phyloP scores from a whole-genome alignment of 192 early-diverging fungal genomes.

The Funneliformis mosseae region DNA sequence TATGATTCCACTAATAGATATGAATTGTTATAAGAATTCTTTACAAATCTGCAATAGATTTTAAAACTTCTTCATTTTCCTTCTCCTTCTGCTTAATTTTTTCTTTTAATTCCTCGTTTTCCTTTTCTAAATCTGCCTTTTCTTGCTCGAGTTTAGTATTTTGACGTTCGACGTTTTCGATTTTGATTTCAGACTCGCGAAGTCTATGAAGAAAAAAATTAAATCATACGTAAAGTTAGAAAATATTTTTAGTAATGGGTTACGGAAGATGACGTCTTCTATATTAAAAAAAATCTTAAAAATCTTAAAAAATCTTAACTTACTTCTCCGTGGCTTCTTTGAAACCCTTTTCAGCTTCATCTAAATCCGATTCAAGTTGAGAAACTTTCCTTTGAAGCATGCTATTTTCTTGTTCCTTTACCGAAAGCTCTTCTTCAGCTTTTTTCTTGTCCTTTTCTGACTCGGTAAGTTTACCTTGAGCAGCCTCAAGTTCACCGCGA shows the following conservation, averaged over 20 bases:
- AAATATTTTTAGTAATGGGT: too few relatives aligned
- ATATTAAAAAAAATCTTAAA: too few relatives aligned
- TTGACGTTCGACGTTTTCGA: neutral
- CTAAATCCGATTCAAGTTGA: neutral
- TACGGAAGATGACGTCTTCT: neutral
- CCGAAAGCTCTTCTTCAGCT: neutral
- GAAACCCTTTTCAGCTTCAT: neutral
- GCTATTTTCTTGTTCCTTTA: neutral
- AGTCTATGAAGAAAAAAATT: neutral
- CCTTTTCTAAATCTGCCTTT: neutral
- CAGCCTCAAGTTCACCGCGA: neutral
- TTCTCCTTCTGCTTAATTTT: neutral
- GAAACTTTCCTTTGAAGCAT: neutral
- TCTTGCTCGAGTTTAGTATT: neutral
- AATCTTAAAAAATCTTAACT: too few relatives aligned
- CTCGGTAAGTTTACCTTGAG: neutral
- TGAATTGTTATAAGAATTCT: neutral
- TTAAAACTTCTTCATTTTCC: neutral
- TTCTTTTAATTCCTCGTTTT: neutral
- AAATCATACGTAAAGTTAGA: neutral
- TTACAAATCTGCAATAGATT: neutral
- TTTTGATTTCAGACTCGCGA: neutral
- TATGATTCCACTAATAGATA: neutral
- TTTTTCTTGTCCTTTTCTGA: neutral
- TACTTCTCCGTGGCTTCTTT: neutral